Percentiles rank a stretch among this genome's conserved stretches.
Conservation (phyloP, 2,329 filamentous ascomycete genomes). For the Talaromyces sp. region DNA sequence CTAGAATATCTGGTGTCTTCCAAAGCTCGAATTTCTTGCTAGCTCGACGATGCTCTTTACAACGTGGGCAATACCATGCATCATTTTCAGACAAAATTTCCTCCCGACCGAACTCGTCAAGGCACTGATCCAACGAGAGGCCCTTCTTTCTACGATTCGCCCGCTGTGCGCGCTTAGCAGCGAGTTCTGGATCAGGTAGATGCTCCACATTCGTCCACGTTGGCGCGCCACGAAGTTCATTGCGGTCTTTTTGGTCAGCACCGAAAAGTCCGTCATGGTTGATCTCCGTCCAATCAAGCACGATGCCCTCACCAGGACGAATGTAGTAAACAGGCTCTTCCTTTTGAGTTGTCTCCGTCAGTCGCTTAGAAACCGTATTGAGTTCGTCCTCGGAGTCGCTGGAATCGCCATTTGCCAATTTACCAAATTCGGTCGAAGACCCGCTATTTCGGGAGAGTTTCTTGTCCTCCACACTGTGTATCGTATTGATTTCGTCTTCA, state of each 20-base stretch:
- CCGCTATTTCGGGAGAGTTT: constrained; percentile 17
- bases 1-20: constrained; percentile 92
- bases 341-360: constrained; percentile 22
- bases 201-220: constrained; percentile 56
- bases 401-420: not conserved
- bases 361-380: constrained; percentile 18
- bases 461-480: constrained; percentile 18
- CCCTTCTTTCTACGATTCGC: constrained; percentile 67
- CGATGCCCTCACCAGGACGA: constrained; percentile 75
- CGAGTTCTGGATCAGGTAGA: constrained; percentile 60
- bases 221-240: constrained; percentile 56
- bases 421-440: constrained; percentile 22
- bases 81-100: constrained; percentile 93
- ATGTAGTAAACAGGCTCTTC: constrained; percentile 59
- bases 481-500: constrained; percentile 31
- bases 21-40: constrained; percentile 97
- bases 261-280: constrained; percentile 69
- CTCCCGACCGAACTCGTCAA: constrained; percentile 90
- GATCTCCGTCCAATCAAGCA: constrained; percentile 78
- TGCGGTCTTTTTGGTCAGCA: constrained; percentile 38
- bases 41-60: constrained; percentile 87
- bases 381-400: constrained; percentile 24
- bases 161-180: constrained; percentile 61
- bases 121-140: constrained; percentile 81
- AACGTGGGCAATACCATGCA: constrained; percentile 94